These are phyloP conservation scores for Rutstroemia sydowiana DNA, from an alignment of 2,329 filamentous ascomycete species.

Conservation along the genomic window DNA sequence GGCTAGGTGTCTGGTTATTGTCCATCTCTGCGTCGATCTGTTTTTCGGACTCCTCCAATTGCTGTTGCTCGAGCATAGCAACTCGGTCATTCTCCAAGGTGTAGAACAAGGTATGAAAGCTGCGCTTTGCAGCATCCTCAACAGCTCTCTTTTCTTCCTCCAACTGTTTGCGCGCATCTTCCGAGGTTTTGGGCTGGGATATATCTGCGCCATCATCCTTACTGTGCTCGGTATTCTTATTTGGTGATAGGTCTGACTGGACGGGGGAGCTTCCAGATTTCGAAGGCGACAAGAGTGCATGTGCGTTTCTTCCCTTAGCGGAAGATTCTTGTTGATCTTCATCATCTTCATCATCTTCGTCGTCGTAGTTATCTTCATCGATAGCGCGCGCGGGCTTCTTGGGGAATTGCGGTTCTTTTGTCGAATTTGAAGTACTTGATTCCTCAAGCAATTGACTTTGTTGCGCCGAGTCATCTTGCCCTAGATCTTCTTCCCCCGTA, in stretches of 20 bases:
- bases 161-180: constrained; percentile 86
- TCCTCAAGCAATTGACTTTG: constrained; percentile 38
- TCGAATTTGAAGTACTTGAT: constrained; percentile 44
- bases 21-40: constrained; percentile 95
- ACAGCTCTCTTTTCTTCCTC: constrained; percentile 88
- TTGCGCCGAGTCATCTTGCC: constrained; percentile 27
- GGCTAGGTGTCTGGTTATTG: constrained; percentile 47
- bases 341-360: constrained; percentile 69
- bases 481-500: constrained; percentile 14
- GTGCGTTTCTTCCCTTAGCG: constrained; percentile 42
- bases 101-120: constrained; percentile 90
- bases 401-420: constrained; percentile 35
- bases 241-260: constrained; percentile 41
- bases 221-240: constrained; percentile 46
- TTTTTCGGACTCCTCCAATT: constrained; percentile 91
- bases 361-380: constrained; percentile 79
- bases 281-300: constrained; percentile 56
- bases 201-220: constrained; percentile 43
- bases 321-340: constrained; percentile 46
- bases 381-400: constrained; percentile 74
- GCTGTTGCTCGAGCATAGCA: constrained; percentile 96
- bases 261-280: constrained; percentile 63
- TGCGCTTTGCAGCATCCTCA: constrained; percentile 80
- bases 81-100: constrained; percentile 91
- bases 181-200: constrained; percentile 60